phyloP scores from a whole-genome alignment of 73 alveolate genomes.

The Blepharisma japonicum region DNA sequence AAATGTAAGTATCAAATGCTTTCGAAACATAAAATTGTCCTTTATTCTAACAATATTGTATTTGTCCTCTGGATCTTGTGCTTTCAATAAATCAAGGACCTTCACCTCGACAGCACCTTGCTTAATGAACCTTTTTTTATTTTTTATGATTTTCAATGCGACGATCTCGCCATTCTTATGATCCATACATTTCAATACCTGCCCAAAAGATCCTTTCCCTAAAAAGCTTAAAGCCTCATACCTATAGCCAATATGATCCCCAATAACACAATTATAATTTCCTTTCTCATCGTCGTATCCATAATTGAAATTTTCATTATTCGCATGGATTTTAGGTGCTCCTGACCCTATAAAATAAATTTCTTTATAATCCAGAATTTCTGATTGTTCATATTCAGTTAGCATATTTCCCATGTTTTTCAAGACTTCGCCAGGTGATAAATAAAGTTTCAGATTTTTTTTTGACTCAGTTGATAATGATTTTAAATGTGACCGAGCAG shows the following conservation, averaged over 20 bases:
- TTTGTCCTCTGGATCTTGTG: slow-evolving; percentile 66
- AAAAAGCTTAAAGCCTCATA: slow-evolving; percentile 67
- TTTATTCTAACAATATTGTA: slow-evolving; percentile 62
- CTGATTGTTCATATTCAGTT: too few species aligned
- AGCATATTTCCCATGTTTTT: too few species aligned
- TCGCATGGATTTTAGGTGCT: too few species aligned
- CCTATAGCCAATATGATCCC: slow-evolving; percentile 77
- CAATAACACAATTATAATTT: slow-evolving; percentile 56
- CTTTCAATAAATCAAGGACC: slow-evolving; percentile 61
- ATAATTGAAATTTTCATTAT: slow-evolving; percentile 16
- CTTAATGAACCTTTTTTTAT: slow-evolving; percentile 68
- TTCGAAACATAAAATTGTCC: slow-evolving; percentile 72
- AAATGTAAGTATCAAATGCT: slow-evolving; percentile 62
- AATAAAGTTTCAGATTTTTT: too few species aligned
- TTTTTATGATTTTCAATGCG: slow-evolving; percentile 71
- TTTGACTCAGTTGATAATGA: too few species aligned
- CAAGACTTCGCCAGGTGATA: too few species aligned
- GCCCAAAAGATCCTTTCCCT: slow-evolving; percentile 85
- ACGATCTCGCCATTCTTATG: slow-evolving; percentile 66
- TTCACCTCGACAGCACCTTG: slow-evolving; percentile 77
- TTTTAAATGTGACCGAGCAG: too few species aligned
- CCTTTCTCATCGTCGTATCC: slow-evolving; percentile 76
- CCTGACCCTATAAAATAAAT: too few species aligned
- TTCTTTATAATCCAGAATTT: too few species aligned
- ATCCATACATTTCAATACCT: slow-evolving; percentile 72